Evolutionary conservation across 768 basidiomycete genomes (phyloP), one percentile per base, ranked within the genome.

Genomic region (Calocera cornea): DNA sequence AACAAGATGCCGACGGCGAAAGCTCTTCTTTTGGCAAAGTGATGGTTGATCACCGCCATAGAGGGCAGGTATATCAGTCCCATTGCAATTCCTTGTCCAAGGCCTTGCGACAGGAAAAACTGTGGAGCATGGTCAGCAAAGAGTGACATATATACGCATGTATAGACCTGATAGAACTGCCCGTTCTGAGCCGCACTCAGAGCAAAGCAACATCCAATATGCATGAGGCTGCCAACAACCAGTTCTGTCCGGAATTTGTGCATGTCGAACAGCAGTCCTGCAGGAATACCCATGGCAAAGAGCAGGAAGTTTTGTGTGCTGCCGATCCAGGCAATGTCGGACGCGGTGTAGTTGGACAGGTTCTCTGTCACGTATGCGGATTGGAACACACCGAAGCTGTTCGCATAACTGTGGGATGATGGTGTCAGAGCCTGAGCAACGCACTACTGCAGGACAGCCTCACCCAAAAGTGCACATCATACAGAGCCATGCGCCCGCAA

Each of bases 61-160:
- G 79, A 74, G 1, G 86, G 86, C 34, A 83, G 77, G 69, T 82
- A 85, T 41, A 80, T 77, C 64, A 82, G 69, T 2, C 84, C 85
- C 41, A 80, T 77, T 1, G 82, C 83, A 31, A 86, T 77, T 14
- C 85, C 82, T 19, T 81, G 70, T 2, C 79, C 78, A 17, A 64
- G 11, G 17, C 66, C 65, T 64, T 65, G 64, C 10, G 12, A 11
- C 10, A 75, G 70, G 29, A 75, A 60, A 8, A 60, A 29, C 54
- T 60, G 31, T 27, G 10, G 5, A 10, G 14, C 16, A 7, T 65
- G 41, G 10, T 41, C 12, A 38, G 41, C 47, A 41, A 10, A 24
- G 44, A 22, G 3, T 19, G 17, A 5, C 82, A 64, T 12, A 14
- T 34, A 31, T 19, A 17, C 41, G 70, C 72, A 70, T 81, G 81